Percentiles rank a stretch among this genome's conserved stretches.
Conservation (phyloP, 2,329 filamentous ascomycete species). For the Cercospora zeina region DNA sequence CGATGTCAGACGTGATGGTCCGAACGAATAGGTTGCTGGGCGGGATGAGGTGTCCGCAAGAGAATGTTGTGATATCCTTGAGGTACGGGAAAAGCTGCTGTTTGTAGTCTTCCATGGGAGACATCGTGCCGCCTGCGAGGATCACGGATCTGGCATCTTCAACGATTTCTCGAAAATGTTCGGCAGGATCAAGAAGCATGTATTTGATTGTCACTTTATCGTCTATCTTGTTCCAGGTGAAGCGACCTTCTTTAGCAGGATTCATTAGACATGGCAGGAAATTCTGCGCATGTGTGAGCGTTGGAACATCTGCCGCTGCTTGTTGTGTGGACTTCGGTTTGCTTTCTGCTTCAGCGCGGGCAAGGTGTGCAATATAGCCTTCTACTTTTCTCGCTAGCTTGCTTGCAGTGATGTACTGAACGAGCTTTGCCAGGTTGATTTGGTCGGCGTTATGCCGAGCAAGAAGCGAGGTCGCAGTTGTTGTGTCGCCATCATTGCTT, state of each 20-base stretch:
- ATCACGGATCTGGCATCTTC: slow-evolving; percentile 83
- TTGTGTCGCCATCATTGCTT: slow-evolving; percentile 61
- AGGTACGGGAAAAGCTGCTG: slow-evolving; percentile 82
- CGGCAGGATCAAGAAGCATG: slow-evolving; percentile 83
- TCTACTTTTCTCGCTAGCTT: slow-evolving; percentile 94
- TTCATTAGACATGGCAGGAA: slow-evolving; percentile 85
- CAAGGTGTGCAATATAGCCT: slow-evolving; percentile 69
- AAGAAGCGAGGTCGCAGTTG: slow-evolving; percentile 71
- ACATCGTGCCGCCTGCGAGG: slow-evolving; percentile 95
- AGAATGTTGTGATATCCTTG: slow-evolving; percentile 70
- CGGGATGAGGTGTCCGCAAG: slow-evolving; percentile 93
- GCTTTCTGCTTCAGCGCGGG: slow-evolving; percentile 1
- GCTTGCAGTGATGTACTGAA: slow-evolving; percentile 84
- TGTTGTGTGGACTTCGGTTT: neutral
- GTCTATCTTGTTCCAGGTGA: slow-evolving; percentile 56
- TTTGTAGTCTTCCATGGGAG: slow-evolving; percentile 88
- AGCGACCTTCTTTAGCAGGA: slow-evolving; percentile 66
- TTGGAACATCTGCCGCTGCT: slow-evolving; percentile 44
- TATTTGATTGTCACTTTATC: slow-evolving; percentile 70
- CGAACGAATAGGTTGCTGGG: slow-evolving; percentile 75
- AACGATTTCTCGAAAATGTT: slow-evolving; percentile 86
- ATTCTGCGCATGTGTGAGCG: slow-evolving; percentile 63
- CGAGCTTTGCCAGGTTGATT: slow-evolving; percentile 87
- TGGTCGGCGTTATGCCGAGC: slow-evolving; percentile 86
- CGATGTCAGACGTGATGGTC: slow-evolving; percentile 58